Percentiles rank a stretch among this genome's conserved stretches.
These are phyloP conservation scores for Ogataea minuta DNA, from an alignment of 805 yeast species.

Conservation along the genomic window DNA sequence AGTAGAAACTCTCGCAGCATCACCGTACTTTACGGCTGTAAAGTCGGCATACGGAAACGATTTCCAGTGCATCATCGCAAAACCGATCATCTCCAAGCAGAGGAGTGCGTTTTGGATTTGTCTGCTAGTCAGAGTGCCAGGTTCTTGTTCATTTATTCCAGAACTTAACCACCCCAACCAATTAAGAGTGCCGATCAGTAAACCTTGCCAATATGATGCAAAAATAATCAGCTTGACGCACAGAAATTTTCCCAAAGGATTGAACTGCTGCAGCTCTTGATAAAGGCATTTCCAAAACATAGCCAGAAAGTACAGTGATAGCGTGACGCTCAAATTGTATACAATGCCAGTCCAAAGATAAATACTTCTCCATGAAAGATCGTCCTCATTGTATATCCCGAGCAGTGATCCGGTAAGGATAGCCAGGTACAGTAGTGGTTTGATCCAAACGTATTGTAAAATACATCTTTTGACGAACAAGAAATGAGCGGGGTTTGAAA, in stretches of 20 bases:
- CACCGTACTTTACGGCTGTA: slow-evolving; percentile 57
- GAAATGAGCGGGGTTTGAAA: slow-evolving; percentile 82
- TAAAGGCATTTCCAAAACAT: slow-evolving; percentile 92
- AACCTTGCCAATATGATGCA: slow-evolving; percentile 98
- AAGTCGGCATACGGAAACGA: slow-evolving; percentile 82
- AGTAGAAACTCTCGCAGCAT: slow-evolving; percentile 63
- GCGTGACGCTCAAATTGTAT: slow-evolving; percentile 77
- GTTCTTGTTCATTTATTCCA: slow-evolving; percentile 31
- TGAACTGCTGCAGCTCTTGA: slow-evolving; percentile 68
- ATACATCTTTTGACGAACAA: slow-evolving; percentile 78
- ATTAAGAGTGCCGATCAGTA: slow-evolving; percentile 53
- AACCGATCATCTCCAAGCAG: slow-evolving; percentile 80
- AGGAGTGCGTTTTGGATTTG: slow-evolving; percentile 78
- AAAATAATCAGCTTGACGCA: slow-evolving; percentile 92
- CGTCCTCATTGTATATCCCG: slow-evolving; percentile 51
- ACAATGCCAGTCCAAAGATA: slow-evolving; percentile 64
- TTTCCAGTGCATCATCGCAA: slow-evolving; percentile 84
- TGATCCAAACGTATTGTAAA: slow-evolving; percentile 92
- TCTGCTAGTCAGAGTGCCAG: slow-evolving; percentile 32
- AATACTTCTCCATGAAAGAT: slow-evolving; percentile 46
- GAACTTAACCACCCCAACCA: slow-evolving; percentile 42
- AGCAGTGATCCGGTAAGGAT: slow-evolving; percentile 45
- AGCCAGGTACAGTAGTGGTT: slow-evolving; percentile 74
- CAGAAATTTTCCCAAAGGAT: slow-evolving; percentile 89
- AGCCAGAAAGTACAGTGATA: slow-evolving; percentile 82